Evolutionary conservation across 805 yeast genomes (phyloP), one percentile per base, ranked within the genome.

Genomic region (Metschnikowia orientalis): DNA sequence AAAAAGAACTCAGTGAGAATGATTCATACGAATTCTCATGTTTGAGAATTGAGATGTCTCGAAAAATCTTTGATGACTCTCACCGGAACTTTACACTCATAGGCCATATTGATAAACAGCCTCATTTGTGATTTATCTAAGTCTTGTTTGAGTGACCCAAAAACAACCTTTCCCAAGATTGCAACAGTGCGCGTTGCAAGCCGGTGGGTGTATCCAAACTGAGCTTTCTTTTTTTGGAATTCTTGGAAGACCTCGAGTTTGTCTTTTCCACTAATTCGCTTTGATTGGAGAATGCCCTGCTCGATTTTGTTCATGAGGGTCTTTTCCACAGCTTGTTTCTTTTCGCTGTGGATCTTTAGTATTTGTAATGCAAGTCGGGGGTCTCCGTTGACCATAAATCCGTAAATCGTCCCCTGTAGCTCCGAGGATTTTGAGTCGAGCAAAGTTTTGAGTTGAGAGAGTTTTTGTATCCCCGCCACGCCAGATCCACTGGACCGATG

Each of bases 251-350:
- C 23, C 19, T 26, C 35, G 7, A 63, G 29, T 29, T 44, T 49
- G 15, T 50, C 46, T 22, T 40, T 40, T 3, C 37, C 40, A 3
- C 29, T 31, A 26, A 55, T 37, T 7, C 20, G 38, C 11, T 26
- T 11, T 4, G 59, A 40, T 11, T 39, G 34, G 12, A 64, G 34
- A 6, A 63, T 47, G 5, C 67, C 70, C 12, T 49, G 44, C 24
- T 56, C 47, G 19, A 50, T 53, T 23, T 42, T 56, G 25, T 37
- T 36, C 45, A 53, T 33, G 17, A 51, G 32, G 13, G 38, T 33
- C 27, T 36, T 39, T 8, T 45, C 40, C 17, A 62, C 36, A 6
- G 37, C 22, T 7, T 51, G 35, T 25, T 55, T 52, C 10, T 42
- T 46, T 5, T 47, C 27, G 22, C 44, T 32, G 42, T 53, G 52